These are phyloP conservation scores for Penicillium lagena DNA, from an alignment of 495 filamentous ascomycete genomes.

Conservation along the genomic window DNA sequence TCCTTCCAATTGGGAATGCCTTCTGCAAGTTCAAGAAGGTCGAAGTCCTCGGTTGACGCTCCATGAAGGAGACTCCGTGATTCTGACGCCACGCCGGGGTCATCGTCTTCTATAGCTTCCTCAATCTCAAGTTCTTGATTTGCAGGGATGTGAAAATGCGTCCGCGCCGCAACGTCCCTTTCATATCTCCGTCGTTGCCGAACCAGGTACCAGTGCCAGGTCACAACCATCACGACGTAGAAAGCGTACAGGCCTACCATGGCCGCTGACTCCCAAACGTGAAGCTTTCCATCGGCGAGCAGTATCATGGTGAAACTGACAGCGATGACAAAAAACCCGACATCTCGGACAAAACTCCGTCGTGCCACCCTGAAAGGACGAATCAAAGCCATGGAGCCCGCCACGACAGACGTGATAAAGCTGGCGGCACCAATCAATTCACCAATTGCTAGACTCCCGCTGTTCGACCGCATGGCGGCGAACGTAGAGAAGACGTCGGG, in stretches of 20 bases:
- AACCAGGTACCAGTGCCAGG: conserved; percentile 83
- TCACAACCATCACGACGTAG: conserved; percentile 83
- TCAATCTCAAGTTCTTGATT: conserved; percentile 65
- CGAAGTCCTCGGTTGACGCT: conserved; percentile 61
- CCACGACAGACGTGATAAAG: conserved; percentile 96
- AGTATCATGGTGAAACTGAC: conserved; percentile 84
- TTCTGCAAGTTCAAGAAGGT: conserved; percentile 59
- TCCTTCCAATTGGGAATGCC: conserved; percentile 36
- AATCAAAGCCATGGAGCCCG: conserved; percentile 96
- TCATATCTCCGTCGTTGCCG: conserved; percentile 51
- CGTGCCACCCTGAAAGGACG: conserved; percentile 86
- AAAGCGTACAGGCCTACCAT: conserved; percentile 94
- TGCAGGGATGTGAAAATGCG: conserved; percentile 61
- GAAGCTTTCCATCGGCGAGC: conserved; percentile 75
- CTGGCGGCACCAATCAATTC: conserved; percentile 93
- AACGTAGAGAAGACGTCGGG: conserved; percentile 99
- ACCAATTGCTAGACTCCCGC: conserved; percentile 89
- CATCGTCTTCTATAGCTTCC: conserved; percentile 67
- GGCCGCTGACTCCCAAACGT: conserved; percentile 77
- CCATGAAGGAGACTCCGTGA: conserved; percentile 45
- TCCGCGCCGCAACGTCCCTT: conserved; percentile 62
- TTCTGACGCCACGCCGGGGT: conserved; percentile 48
- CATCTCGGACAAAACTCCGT: conserved; percentile 85
- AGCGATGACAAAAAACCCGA: conserved; percentile 87
- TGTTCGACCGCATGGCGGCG: conserved; percentile 94